phyloP scores from a whole-genome alignment of 1,139 yeast species.

The Lodderomyces orthopsilosis region DNA sequence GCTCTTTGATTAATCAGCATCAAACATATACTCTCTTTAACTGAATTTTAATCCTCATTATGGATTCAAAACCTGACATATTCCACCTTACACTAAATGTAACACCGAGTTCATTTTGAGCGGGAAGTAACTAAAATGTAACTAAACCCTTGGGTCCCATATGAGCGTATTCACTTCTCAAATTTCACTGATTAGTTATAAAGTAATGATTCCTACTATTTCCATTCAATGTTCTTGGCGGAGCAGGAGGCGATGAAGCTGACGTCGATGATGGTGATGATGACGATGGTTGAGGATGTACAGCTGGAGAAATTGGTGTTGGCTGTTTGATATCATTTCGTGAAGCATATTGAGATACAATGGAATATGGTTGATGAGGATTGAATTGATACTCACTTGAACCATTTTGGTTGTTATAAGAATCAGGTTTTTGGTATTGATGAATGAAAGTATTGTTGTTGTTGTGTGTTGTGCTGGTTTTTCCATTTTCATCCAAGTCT shows the following conservation, averaged over 20 bases:
- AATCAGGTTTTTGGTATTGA: background rate
- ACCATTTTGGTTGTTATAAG: background rate
- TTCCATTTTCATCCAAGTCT: background rate
- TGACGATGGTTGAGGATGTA: background rate
- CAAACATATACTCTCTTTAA: too few relatives aligned
- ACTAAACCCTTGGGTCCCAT: too few relatives aligned
- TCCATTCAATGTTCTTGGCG: background rate
- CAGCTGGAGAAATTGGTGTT: background rate
- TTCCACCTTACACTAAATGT: too few relatives aligned
- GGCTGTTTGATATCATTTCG: background rate
- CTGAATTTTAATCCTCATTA: too few relatives aligned
- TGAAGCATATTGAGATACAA: background rate
- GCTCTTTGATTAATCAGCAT: too few relatives aligned
- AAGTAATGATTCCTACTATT: background rate
- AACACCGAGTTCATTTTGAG: too few relatives aligned
- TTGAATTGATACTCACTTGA: background rate
- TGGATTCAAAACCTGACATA: too few relatives aligned
- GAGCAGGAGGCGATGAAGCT: background rate
- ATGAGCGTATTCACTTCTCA: too few relatives aligned
- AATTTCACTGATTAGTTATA: background rate
- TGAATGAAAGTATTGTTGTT: background rate
- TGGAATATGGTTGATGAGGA: background rate
- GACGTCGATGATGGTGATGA: background rate
- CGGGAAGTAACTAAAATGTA: too few relatives aligned
- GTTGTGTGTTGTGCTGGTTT: background rate